Evolutionary conservation across 331 rosid species (phyloP).

Genomic region (Quercus lobata): DNA sequence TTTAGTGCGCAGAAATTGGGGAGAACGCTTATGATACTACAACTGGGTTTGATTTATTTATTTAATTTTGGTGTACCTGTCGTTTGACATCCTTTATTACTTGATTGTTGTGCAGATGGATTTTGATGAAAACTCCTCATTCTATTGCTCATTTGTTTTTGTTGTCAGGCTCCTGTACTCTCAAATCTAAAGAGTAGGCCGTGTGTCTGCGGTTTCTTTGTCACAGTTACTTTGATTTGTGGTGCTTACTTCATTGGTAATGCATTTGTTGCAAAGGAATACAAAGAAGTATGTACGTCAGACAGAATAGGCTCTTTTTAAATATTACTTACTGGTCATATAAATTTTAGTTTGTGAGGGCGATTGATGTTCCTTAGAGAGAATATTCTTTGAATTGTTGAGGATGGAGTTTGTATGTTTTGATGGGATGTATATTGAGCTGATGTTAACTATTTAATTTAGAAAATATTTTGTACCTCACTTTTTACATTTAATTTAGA

Average conservation of each 20-base stretch:
- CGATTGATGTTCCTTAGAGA: not conserved
- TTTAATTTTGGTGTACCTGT: not conserved
- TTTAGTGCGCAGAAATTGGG: not conserved
- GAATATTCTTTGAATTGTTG: not conserved
- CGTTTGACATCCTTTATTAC: not conserved
- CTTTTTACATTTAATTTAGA: not conserved
- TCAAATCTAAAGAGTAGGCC: constrained; percentile 61
- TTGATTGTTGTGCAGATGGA: not conserved
- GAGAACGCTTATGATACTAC: not conserved
- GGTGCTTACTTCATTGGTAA: constrained; percentile 62
- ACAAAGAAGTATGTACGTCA: constrained; percentile 43
- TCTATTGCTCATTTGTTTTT: constrained; percentile 9
- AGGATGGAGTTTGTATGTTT: not conserved
- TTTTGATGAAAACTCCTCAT: not conserved
- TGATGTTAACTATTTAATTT: not conserved
- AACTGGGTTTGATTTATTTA: not conserved
- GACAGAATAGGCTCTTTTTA: not conserved
- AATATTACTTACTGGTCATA: not conserved
- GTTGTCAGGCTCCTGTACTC: constrained; percentile 42
- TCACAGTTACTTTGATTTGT: constrained; percentile 41
- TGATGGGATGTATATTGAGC: not conserved
- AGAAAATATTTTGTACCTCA: not conserved
- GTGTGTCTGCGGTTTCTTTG: constrained; percentile 51
- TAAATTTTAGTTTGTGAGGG: not conserved
- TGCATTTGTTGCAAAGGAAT: constrained; percentile 48